Percentiles rank a stretch among this genome's conserved stretches.
These are phyloP conservation scores for Misopates orontium DNA, from an alignment of 257 asterid species.

Conservation along the genomic window DNA sequence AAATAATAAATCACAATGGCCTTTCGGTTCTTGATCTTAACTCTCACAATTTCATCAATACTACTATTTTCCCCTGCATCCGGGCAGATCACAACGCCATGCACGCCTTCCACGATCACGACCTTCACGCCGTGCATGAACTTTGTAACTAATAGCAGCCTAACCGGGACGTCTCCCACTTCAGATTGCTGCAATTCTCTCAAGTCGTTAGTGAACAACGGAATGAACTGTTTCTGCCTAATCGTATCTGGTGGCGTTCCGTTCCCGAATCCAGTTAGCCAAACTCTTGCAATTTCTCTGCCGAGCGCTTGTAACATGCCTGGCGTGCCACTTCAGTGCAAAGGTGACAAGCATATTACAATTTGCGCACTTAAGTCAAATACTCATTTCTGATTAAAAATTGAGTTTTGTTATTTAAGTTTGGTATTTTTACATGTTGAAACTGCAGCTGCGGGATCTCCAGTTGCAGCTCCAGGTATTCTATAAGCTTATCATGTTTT, in stretches of 20 bases:
- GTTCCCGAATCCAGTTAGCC: constrained; percentile 59
- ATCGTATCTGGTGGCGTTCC: constrained; percentile 60
- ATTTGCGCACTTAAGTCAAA: background rate
- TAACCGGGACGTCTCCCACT: constrained; percentile 49
- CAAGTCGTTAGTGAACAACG: constrained; percentile 57
- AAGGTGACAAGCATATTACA: constrained; percentile 35
- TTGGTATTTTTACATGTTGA: background rate
- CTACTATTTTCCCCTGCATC: constrained; percentile 26
- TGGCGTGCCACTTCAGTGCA: constrained; percentile 73
- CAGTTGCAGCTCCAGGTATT: constrained; percentile 46
- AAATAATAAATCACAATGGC: constrained; percentile 26
- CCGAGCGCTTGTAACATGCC: constrained; percentile 72
- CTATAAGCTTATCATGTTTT: background rate
- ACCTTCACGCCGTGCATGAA: constrained; percentile 56
- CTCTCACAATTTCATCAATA: constrained; percentile 32
- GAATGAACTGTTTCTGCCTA: constrained; percentile 70
- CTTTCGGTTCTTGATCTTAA: constrained; percentile 25
- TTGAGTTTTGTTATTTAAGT: constrained; percentile 7
- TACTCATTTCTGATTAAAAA: background rate
- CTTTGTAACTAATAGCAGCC: constrained; percentile 38
- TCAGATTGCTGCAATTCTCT: constrained; percentile 68
- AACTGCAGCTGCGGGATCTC: constrained; percentile 42
- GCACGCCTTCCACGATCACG: constrained; percentile 61
- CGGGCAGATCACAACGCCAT: constrained; percentile 48
- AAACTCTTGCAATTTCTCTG: constrained; percentile 57